Evolutionary conservation across 306 rosid species (phyloP), one percentile per base, ranked within the genome.

Genomic region (Comarum palustre): DNA sequence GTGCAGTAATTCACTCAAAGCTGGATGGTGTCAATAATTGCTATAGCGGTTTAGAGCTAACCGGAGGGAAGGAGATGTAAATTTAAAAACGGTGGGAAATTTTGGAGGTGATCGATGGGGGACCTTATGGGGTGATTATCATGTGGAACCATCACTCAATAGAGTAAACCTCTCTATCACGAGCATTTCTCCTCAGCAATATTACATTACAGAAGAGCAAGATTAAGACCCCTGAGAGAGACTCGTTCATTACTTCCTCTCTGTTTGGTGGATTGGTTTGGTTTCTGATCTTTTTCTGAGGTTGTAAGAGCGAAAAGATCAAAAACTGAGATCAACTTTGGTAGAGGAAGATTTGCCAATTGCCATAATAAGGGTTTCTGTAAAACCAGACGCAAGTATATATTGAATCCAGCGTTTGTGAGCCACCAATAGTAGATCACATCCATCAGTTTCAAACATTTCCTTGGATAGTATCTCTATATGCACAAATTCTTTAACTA

Each of bases 141-240:
- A 46, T 43, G 75, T 67, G 82, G 72, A 15, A 66, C 71, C 39
- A 36, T 0, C 66, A 66, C 75, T 8, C 24, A 82, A 82, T 69
- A 68, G 74, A 74, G 79, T 77, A 47, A 54, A 39, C 16, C 77
- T 48, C 80, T 81, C 73, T 14, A 19, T 70, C 88, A 90, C 87
- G 83, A 80, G 89, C 82, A 68, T 8, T 76, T 75, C 59, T 51
- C 66, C 9, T 25, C 62, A 29, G 38, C 52, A 24, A 72, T n/a
- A 42, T 72, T 78, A 73, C 69, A 71, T 54, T 76, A 77, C 91
- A 83, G 54, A 13, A 38, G 71, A 17, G 59, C 38, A 66, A 41
- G 86, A 86, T 72, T 69, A 80, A 63, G 81, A 86, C 84, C 69
- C 69, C 65, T 74, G 69, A 27, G 73, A 48, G 52, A 59, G 78